These are phyloP conservation scores for Sugiyamaella grinbergsii DNA, from an alignment of 1,139 yeast species.

Conservation along the genomic window DNA sequence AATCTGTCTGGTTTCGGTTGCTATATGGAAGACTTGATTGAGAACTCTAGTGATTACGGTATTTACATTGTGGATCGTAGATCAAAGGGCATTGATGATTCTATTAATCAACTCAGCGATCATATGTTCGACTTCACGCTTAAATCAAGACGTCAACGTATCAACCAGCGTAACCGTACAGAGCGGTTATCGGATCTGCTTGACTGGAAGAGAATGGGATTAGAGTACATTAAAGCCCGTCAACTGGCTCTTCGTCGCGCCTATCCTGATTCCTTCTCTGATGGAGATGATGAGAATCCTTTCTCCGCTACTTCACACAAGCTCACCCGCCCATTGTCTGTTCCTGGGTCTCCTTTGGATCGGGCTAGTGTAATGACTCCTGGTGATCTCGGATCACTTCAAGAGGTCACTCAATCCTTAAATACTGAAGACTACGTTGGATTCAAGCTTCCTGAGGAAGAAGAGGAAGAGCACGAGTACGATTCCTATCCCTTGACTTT, in stretches of 20 bases:
- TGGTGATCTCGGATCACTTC: conserved; percentile 95
- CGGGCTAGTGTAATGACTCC: conserved; percentile 71
- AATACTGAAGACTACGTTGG: conserved; percentile 80
- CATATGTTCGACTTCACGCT: conserved; percentile 87
- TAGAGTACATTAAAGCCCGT: conserved; percentile 94
- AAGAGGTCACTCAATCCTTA: conserved; percentile 74
- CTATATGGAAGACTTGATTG: conserved; percentile 97
- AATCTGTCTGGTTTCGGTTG: conserved; percentile 97
- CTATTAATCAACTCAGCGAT: conserved; percentile 85
- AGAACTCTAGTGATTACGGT: conserved; percentile 93
- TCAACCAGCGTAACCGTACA: conserved; percentile 96
- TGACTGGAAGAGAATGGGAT: conserved; percentile 98
- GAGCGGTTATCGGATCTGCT: conserved; percentile 89
- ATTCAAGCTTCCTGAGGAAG: conserved; percentile 68
- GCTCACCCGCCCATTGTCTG: conserved; percentile 88
- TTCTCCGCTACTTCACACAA: conserved; percentile 57
- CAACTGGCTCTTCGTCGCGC: conserved; percentile 90
- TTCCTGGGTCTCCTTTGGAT: conserved; percentile 88
- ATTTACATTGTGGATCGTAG: conserved; percentile 96
- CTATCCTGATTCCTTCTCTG: conserved; percentile 76
- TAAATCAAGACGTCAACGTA: conserved; percentile 94
- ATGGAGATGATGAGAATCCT: conserved; percentile 51
- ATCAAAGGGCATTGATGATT: conserved; percentile 89
- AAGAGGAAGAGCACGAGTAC: conserved; percentile 44
- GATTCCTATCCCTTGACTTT: conserved; percentile 30